These are phyloP conservation scores for Aquilaria agallochum DNA, from an alignment of 441 rosid species.

Conservation along the genomic window DNA sequence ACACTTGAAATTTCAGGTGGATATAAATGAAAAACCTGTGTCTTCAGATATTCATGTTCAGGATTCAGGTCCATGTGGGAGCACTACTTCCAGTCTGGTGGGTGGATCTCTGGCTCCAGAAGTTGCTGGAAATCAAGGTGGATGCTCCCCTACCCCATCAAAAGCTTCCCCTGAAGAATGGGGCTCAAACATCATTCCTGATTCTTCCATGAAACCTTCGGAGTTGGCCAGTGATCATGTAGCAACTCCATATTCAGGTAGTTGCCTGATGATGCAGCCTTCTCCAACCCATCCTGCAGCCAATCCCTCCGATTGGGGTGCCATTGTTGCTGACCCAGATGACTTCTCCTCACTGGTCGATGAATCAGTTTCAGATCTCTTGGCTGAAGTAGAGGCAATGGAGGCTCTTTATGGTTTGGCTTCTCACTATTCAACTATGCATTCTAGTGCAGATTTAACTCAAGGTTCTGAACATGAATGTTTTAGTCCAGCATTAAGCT, in stretches of 20 bases:
- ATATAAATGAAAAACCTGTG: slow-evolving; percentile 43
- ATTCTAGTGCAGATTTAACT: slow-evolving; percentile 39
- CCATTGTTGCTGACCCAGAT: slow-evolving; percentile 52
- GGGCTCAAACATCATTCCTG: slow-evolving; percentile 45
- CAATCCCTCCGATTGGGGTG: slow-evolving; percentile 58
- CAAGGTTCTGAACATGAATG: slow-evolving; percentile 62
- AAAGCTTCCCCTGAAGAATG: slow-evolving; percentile 44
- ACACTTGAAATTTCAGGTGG: slow-evolving; percentile 40
- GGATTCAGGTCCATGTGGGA: slow-evolving; percentile 75
- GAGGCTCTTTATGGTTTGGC: slow-evolving; percentile 74
- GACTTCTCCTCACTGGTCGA: slow-evolving; percentile 67
- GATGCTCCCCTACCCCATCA: slow-evolving; percentile 35
- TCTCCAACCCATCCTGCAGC: slow-evolving; percentile 38
- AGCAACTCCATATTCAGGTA: slow-evolving; percentile 57
- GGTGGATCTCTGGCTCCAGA: slow-evolving; percentile 54
- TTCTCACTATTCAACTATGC: slow-evolving; percentile 76
- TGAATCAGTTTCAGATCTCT: slow-evolving; percentile 95
- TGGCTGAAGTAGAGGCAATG: slow-evolving; percentile 99
- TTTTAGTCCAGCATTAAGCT: slow-evolving; percentile 74
- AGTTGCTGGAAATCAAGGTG: slow-evolving; percentile 51
- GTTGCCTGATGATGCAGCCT: slow-evolving; percentile 42
- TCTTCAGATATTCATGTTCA: slow-evolving; percentile 44
- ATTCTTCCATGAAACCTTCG: slow-evolving; percentile 46
- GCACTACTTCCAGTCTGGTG: slow-evolving; percentile 64
- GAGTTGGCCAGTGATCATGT: slow-evolving; percentile 41